These are phyloP conservation scores for Boletus sp. DNA, from an alignment of 1,284 basidiomycete species.

Conservation along the genomic window DNA sequence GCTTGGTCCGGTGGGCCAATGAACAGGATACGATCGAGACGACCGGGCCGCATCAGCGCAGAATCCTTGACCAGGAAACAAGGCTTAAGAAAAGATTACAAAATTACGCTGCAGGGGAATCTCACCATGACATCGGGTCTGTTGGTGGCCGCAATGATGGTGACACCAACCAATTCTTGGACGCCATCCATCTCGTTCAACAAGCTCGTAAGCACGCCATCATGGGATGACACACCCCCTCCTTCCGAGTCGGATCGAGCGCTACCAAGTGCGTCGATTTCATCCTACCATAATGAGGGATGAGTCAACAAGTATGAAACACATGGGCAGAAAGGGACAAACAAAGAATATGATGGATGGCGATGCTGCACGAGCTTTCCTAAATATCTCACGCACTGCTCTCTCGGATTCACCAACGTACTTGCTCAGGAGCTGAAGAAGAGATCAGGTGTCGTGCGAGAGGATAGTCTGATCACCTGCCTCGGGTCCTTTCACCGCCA, in stretches of 20 bases:
- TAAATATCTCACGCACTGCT: slow-evolving; percentile 92
- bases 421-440: slow-evolving; percentile 82
- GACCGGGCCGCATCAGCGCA: slow-evolving; percentile 92
- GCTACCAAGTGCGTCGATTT: slow-evolving; percentile 92
- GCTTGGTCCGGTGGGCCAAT: slow-evolving; percentile 86
- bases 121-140: slow-evolving; percentile 88
- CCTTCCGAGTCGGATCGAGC: slow-evolving; percentile 68
- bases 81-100: neutral
- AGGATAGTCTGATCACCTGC: slow-evolving; percentile 38
- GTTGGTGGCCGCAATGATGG: slow-evolving; percentile 95
- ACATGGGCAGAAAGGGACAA: slow-evolving; percentile 30
- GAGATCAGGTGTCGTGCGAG: slow-evolving; percentile 1
- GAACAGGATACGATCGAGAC: slow-evolving; percentile 94
- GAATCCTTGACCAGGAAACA: slow-evolving; percentile 63
- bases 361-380: slow-evolving; percentile 90
- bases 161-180: slow-evolving; percentile 89
- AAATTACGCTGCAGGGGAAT: slow-evolving; percentile 4
- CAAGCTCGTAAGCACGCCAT: slow-evolving; percentile 90
- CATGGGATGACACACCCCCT: slow-evolving; percentile 54
- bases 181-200: slow-evolving; percentile 99
- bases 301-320: neutral
- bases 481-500: slow-evolving; percentile 98
- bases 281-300: slow-evolving; percentile 62
- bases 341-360: slow-evolving; percentile 98
- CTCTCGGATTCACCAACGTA: slow-evolving; percentile 98